Conservation (phyloP, 176 grass and related monocot genomes). For the Eleusine indica region DNA sequence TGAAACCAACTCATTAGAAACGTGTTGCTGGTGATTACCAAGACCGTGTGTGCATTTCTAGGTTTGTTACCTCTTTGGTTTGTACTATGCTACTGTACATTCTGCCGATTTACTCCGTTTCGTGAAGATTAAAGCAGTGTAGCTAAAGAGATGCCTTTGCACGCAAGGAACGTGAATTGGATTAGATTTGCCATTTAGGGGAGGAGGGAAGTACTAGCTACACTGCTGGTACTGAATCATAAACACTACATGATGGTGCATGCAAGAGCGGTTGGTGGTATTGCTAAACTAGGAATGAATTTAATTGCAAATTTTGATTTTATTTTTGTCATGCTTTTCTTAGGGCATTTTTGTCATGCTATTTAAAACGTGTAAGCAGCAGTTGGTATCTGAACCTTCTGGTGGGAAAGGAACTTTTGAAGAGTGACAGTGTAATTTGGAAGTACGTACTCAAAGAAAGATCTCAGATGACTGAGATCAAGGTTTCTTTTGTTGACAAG, state of each 20-base stretch:
- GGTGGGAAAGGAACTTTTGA: not conserved
- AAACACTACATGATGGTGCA: slow-evolving; percentile 10
- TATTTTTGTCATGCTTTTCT: too few species aligned
- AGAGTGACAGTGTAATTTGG: not conserved
- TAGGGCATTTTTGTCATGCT: too few species aligned
- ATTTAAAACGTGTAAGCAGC: not conserved
- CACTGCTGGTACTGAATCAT: not conserved
- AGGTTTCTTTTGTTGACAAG: slow-evolving; percentile 9
- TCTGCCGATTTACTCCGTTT: not conserved
- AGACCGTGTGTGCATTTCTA: not conserved
- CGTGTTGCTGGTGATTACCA: slow-evolving; percentile 28
- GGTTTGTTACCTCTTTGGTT: not conserved
- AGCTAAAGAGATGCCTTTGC: not conserved
- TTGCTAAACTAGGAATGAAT: not conserved
- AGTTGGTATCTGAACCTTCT: not conserved
- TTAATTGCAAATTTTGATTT: not conserved
- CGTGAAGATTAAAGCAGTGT: not conserved
- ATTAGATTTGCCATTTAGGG: not conserved
- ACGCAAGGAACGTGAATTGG: not conserved
- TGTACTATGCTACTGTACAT: not conserved
- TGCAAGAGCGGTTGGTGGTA: not conserved
- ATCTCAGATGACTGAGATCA: not conserved
- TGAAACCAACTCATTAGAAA: slow-evolving; percentile 11
- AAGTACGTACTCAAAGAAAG: not conserved
- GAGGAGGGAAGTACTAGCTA: too few species aligned